Evolutionary conservation across 2,329 filamentous ascomycete genomes (phyloP), one percentile per base, ranked within the genome.

Genomic region (Acrodontium crateriforme): DNA sequence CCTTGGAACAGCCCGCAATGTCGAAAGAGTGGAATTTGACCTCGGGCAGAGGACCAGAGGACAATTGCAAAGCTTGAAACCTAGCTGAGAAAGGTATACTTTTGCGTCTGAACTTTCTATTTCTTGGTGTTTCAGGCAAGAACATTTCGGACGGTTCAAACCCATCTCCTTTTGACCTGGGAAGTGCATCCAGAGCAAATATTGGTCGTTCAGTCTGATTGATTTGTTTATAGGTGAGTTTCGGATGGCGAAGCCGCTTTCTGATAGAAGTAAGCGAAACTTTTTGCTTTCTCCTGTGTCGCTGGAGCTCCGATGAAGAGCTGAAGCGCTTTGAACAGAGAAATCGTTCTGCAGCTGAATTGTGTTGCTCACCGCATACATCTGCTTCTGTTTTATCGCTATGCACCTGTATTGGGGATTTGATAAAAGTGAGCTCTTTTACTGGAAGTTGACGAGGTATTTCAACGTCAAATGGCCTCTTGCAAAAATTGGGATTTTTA

Each of bases 41-140:
- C 3, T 41, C 40, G n/a, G 45, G 46, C 13, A 49, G 25, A 9
- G 43, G 46, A 0, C 46, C 47, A 23, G 24, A 21, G 21, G 18
- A 23, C 9, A 47, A 18, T 9, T 39, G 23, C 20, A 47, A 22
- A 3, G 41, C 19, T 17, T 16, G n/a, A 22, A 45, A 35, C 8
- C 30, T 29, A 9, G 16, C 12, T 16, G 28, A n/a, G 5, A 37
- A 24, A 16, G 27, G 13, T 24, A 18, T 37, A 4, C 16, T 15
- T 15, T 28, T 35, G 11, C 27, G 27, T 11, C 18, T 13, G 18
- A 14, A 27, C n/a, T 21, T 20, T 19, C 24, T 17, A 1, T 16
- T 13, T 5, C 12, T 16, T 5, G n/a, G 9, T 6, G 30, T 14
- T 15, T 22, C 13, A 5, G 18, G 16, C 12, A 36, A 14, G 14